Conservation (phyloP, 148 eudicot species). For the Bassia scoparia region DNA sequence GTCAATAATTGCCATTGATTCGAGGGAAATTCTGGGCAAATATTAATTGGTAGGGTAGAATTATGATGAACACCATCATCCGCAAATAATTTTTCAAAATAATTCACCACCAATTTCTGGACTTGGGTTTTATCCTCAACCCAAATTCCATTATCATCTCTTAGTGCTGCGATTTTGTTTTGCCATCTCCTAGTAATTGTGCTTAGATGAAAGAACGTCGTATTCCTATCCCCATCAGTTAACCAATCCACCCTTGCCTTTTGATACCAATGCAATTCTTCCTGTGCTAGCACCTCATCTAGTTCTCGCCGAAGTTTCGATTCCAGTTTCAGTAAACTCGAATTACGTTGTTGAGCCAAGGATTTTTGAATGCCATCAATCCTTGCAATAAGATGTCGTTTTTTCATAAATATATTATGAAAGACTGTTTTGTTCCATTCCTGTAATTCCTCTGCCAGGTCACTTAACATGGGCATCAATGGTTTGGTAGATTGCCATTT, state of each 20-base stretch:
- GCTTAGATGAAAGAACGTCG: no score
- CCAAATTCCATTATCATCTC: no score
- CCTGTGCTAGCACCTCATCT: neutral
- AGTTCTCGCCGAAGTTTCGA: neutral
- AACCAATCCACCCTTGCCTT: neutral
- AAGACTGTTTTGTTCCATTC: neutral
- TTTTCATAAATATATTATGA: neutral
- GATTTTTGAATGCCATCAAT: neutral
- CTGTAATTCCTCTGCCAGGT: neutral
- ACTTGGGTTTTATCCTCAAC: no score
- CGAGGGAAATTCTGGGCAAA: no score
- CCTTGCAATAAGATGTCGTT: neutral
- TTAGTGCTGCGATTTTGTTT: no score
- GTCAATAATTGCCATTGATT: no score
- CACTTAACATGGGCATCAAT: neutral
- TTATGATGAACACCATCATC: no score
- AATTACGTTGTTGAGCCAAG: neutral
- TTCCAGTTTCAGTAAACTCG: neutral
- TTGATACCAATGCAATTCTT: neutral
- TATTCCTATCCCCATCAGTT: neutral
- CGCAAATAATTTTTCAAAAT: no score
- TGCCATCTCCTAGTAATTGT: no score
- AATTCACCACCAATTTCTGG: no score
- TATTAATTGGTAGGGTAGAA: no score
- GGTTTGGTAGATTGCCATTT: neutral